Conservation (phyloP, 1,284 basidiomycete species). For the Ceratobasidium theobromae region DNA sequence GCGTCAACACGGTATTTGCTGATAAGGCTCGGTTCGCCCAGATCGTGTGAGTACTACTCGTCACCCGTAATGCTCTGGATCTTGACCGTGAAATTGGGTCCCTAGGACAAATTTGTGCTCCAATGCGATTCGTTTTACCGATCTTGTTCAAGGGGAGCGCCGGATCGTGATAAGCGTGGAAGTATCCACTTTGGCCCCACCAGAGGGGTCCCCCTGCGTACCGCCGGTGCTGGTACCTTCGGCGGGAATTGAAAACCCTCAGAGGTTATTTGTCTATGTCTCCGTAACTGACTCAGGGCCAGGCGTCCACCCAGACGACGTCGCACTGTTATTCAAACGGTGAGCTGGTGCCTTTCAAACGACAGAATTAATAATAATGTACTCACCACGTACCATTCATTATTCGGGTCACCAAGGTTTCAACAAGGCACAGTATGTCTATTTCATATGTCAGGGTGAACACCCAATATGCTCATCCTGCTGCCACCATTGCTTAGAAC, state of each 20-base stretch:
- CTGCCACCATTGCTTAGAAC: conserved; percentile 33
- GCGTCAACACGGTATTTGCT: conserved; percentile 35
- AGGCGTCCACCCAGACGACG: conserved; percentile 39
- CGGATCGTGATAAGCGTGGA: conserved; percentile 38
- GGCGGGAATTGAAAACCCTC: conserved; percentile 26
- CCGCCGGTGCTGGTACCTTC: conserved; percentile 23
- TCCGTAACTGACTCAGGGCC: conserved; percentile 40
- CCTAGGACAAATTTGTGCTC: conserved; percentile 39
- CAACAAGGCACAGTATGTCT: conserved; percentile 39
- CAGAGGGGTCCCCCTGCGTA: conserved; percentile 11
- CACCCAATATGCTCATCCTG: neutral
- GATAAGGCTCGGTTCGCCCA: conserved; percentile 40
- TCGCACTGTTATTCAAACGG: conserved; percentile 38
- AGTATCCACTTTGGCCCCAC: conserved; percentile 37
- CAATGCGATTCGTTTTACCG: conserved; percentile 38
- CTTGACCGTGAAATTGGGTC: neutral
- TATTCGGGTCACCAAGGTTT: conserved; percentile 34
- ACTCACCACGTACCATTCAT: neutral
- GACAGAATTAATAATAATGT: neutral
- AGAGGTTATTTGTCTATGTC: conserved; percentile 38
- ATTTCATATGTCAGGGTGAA: neutral
- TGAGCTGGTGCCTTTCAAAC: conserved; percentile 26
- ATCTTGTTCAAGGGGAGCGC: conserved; percentile 35
- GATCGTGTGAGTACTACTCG: conserved; percentile 36
- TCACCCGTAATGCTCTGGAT: neutral